Base-by-base conservation (phyloP, 2,329 filamentous ascomycete genomes). In the Talaromyces sp. region DNA sequence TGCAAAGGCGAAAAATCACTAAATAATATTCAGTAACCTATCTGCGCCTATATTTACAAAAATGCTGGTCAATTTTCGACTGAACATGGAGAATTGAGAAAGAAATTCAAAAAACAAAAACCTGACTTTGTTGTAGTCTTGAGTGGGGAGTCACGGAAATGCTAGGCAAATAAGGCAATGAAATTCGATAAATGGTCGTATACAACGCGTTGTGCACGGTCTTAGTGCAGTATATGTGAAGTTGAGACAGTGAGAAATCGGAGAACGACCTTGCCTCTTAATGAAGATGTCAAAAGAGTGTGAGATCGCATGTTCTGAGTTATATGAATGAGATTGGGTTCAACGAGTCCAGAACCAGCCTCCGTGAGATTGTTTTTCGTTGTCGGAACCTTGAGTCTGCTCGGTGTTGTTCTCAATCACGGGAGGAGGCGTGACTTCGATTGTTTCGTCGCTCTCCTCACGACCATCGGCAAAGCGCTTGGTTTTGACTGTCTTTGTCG, bases 381-480 rank as follows among this genome's bases (percentile, higher is more conserved):
- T 49, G 4, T 57, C 56, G 25, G 41, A 35, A 41, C 25, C 19
- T 11, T 10, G 31, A 13, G 4, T 35, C 9, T 63, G 54, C n/a
- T 47, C 49, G 27, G 27, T 5, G 10, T 41, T 61, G 9, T 37
- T 61, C 43, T 64, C 39, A 27, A 10, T 19, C 15, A 19, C 11
- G 37, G 69, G 68, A 9, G 69, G 71, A 31, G 72, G 69, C 25
- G 72, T 76, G 47, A 71, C 69, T 54, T 87, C 83, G 3, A 83
- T 75, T 8, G 83, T 85, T 69, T 87, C 84, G 9, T 83, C 81
- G 39, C 75, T 85, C 72, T 88, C 86, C 70, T 88, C 86, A 3
- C 81, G 79, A 0, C 87, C 87, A 75, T 89, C 86, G 1, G 83
- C 78, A 69, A 87, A 89, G 2, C 84, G 80, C 70, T 84, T 85